These are phyloP conservation scores for Aspergillus sp. DNA, from an alignment of 2,329 filamentous ascomycete species.

Conservation along the genomic window DNA sequence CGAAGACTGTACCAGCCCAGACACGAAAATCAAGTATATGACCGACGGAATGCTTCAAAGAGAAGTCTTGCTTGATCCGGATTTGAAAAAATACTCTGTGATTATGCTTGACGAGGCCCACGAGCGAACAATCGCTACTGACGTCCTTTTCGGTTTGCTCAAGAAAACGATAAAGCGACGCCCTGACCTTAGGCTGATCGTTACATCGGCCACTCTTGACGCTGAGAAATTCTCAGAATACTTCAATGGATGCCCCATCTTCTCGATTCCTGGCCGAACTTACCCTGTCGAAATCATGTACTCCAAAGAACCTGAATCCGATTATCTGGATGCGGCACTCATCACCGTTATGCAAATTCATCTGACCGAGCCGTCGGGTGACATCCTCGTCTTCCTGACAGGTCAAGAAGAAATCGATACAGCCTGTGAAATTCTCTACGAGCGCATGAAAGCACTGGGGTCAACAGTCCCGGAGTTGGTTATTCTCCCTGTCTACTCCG, in stretches of 20 bases:
- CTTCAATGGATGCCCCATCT: slow-evolving; percentile 94
- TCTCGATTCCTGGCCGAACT: slow-evolving; percentile 91
- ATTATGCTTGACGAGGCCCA: slow-evolving; percentile 99
- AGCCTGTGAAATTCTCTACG: slow-evolving; percentile 84
- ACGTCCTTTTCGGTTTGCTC: slow-evolving; percentile 88
- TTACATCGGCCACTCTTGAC: slow-evolving; percentile 93
- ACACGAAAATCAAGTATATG: slow-evolving; percentile 98
- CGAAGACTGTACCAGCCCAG: slow-evolving; percentile 84
- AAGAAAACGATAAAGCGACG: slow-evolving; percentile 89
- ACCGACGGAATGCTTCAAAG: slow-evolving; percentile 97
- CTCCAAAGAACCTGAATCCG: slow-evolving; percentile 88
- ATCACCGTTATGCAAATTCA: slow-evolving; percentile 99
- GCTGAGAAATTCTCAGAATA: slow-evolving; percentile 97
- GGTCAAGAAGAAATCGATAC: slow-evolving; percentile 98
- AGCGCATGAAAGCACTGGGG: slow-evolving; percentile 93
- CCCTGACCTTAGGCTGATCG: slow-evolving; percentile 88
- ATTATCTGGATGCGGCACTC: slow-evolving; percentile 92
- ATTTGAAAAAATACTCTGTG: slow-evolving; percentile 84
- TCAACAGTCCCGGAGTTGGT: slow-evolving; percentile 87
- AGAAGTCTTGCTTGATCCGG: slow-evolving; percentile 89
- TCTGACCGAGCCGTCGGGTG: slow-evolving; percentile 83
- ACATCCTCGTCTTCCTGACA: slow-evolving; percentile 95
- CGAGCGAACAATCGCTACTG: slow-evolving; percentile 93
- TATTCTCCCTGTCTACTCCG: slow-evolving; percentile 94
- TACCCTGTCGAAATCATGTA: slow-evolving; percentile 97